These are phyloP conservation scores for Sonneratia alba DNA, from an alignment of 345 rosid species.

Conservation along the genomic window DNA sequence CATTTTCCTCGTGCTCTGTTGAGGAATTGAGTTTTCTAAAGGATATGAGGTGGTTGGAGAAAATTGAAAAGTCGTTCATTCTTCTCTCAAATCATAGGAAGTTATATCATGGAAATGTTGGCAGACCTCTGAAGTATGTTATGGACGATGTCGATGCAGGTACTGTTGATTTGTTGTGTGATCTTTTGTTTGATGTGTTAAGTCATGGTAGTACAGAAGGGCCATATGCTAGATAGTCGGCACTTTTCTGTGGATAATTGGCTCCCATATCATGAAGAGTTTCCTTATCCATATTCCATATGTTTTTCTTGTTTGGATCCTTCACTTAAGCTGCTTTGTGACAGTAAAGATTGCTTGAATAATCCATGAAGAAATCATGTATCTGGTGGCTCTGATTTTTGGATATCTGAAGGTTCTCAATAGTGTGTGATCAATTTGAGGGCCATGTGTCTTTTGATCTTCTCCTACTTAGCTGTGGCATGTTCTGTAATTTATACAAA, in stretches of 20 bases:
- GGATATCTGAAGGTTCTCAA: neutral
- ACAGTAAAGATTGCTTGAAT: neutral
- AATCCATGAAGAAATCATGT: neutral
- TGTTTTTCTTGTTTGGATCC: neutral
- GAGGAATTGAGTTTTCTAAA: conserved; percentile 43
- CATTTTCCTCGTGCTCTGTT: conserved; percentile 43
- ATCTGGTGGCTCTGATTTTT: neutral
- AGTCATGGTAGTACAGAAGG: neutral
- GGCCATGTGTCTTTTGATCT: neutral
- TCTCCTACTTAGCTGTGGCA: neutral
- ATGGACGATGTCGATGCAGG: conserved; percentile 82
- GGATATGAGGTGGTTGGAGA: conserved; percentile 66
- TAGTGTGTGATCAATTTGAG: neutral
- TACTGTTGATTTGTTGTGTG: conserved; percentile 17
- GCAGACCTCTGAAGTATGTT: conserved; percentile 33
- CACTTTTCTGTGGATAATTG: neutral
- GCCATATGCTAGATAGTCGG: neutral
- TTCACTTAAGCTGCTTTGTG: neutral
- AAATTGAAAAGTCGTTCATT: conserved; percentile 43
- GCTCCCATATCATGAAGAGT: neutral
- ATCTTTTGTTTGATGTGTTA: neutral
- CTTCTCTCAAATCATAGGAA: conserved; percentile 48
- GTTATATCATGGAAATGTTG: conserved; percentile 50
- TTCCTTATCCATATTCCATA: neutral
- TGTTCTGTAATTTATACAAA: neutral